Evolutionary conservation across 495 filamentous ascomycete genomes (phyloP), one percentile per base, ranked within the genome.

Genomic region (Letharia columbiana): DNA sequence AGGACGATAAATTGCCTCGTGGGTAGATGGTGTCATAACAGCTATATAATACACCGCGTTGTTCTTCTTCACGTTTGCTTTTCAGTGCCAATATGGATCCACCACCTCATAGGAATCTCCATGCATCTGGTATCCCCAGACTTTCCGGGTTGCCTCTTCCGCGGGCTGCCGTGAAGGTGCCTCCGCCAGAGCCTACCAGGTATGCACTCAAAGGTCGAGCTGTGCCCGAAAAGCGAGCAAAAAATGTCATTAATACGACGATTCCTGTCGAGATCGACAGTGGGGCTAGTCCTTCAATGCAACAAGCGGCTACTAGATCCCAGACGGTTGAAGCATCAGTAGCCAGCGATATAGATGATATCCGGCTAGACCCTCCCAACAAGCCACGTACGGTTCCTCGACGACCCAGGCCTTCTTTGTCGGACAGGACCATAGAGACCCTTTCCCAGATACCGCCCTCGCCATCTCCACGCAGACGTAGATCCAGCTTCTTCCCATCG

Each of bases 351-450:
- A 12, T 11, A 41, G 28, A 33, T 18, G 18, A 61, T 58, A 13
- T 20, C 9, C 35, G 37, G 20, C 12, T 11, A 28, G 44, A 61
- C 47, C 11, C 44, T 42, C 44, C 44, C 56, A n/a, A 11, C 9
- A 61, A 41, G 52, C 35, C 59, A 39, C 58, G 28, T 49, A 66
- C 45, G 10, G 17, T 20, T n/a, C 33, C 49, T 69, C 60, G 62
- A 35, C 67, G 65, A 39, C 62, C 71, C 28, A 68, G 75, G 39
- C 83, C 84, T 33, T 90, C 87, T 2, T 74, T 91, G 33, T 87
- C 86, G 18, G 88, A 91, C 60, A 77, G 88, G 50, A 88, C 88
- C 15, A 84, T 88, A 44, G 86, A 89, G 67, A 88, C 85, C 0
- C 74, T 91, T 17, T 78, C 87, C 40, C 78, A 81, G 58, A 80